phyloP scores from a whole-genome alignment of 2,329 filamentous ascomycete genomes.

The Ascochyta clinopodiicola region DNA sequence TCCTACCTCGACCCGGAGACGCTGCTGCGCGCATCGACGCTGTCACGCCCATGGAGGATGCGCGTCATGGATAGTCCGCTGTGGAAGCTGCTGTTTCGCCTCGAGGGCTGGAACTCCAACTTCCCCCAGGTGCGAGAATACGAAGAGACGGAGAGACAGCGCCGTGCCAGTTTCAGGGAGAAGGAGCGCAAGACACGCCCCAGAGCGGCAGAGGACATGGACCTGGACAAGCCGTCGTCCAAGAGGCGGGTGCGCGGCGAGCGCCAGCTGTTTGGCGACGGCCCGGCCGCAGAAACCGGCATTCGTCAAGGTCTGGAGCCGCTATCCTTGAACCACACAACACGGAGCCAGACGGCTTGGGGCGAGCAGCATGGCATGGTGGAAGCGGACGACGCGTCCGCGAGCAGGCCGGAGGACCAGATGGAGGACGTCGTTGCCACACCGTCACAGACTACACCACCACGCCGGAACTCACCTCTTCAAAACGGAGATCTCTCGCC shows the following conservation, averaged over 20 bases:
- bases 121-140: constrained; percentile 67
- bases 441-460: constrained; percentile 22
- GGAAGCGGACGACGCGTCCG: constrained; percentile 53
- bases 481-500: constrained; percentile 14
- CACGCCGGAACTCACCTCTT: constrained; percentile 25
- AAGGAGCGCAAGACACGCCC: constrained; percentile 56
- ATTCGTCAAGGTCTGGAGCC: constrained; percentile 31
- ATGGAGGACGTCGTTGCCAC: constrained; percentile 47
- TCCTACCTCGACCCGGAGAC: constrained; percentile 83
- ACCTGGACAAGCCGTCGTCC: constrained; percentile 57
- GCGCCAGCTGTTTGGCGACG: constrained; percentile 52
- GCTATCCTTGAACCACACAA: constrained; percentile 25
- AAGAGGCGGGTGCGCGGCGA: constrained; percentile 59
- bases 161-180: constrained; percentile 44
- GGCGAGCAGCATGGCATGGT: constrained; percentile 56
- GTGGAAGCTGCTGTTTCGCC: constrained; percentile 82
- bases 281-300: constrained; percentile 28
- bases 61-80: constrained; percentile 82
- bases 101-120: constrained; percentile 85
- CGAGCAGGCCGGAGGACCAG: constrained; percentile 37
- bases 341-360: constrained; percentile 43
- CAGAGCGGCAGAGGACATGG: constrained; percentile 54
- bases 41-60: constrained; percentile 82
- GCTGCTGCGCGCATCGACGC: constrained; percentile 77
- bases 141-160: constrained; percentile 63